A percentile compares a stretch with the other conserved stretches of the same genome.
These are phyloP conservation scores for Barnettozyma siamensis DNA, from an alignment of 805 yeast genomes.

Conservation along the genomic window DNA sequence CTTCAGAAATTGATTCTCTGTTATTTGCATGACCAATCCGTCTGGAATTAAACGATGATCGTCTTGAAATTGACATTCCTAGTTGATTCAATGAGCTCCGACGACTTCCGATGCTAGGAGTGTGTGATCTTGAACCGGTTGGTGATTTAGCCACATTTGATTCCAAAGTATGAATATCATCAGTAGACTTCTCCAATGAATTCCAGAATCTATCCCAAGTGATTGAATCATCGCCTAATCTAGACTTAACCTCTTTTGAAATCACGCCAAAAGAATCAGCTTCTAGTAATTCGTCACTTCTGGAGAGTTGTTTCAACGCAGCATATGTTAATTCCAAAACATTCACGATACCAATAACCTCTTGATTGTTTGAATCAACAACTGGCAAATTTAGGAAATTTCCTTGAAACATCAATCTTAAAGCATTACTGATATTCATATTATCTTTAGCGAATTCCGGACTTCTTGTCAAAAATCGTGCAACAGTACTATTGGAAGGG, in stretches of 20 bases:
- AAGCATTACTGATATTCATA: conserved; percentile 36
- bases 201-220: conserved; percentile 31
- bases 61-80: conserved; percentile 16
- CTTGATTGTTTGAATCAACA: conserved; percentile 22
- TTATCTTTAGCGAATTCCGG: conserved; percentile 39
- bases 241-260: conserved; percentile 19
- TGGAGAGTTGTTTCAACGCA: conserved; percentile 31
- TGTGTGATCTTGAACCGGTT: conserved; percentile 19
- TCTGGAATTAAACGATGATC: conserved; percentile 15
- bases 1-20: conserved; percentile 5
- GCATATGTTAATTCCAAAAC: conserved; percentile 40
- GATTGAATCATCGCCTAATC: conserved; percentile 20
- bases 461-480: conserved; percentile 39
- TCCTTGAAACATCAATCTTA: conserved; percentile 42
- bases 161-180: conserved; percentile 23
- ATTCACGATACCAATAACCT: conserved; percentile 36
- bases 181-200: conserved; percentile 26
- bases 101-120: conserved; percentile 16
- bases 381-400: conserved; percentile 40
- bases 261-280: conserved; percentile 17
- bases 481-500: conserved; percentile 33
- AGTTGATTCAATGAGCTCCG: conserved; percentile 18
- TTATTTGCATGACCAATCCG: conserved; percentile 8
- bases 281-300: conserved; percentile 19
- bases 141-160: conserved; percentile 22